These are phyloP conservation scores for Kodamaea nitidulidarum DNA, from an alignment of 805 yeast species.

Conservation along the genomic window DNA sequence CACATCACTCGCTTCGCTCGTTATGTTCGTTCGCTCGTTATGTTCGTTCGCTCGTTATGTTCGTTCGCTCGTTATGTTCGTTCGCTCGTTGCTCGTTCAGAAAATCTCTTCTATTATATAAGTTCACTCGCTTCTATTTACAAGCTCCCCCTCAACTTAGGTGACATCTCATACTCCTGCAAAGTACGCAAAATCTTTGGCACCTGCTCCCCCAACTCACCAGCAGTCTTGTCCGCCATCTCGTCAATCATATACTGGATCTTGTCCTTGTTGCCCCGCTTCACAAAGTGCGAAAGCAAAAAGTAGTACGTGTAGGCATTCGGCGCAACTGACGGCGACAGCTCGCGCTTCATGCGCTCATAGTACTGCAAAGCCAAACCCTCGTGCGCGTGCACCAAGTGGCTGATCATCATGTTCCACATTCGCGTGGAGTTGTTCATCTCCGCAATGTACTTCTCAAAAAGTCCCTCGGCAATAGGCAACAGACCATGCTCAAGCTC, in stretches of 20 bases:
- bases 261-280: slow-evolving; percentile 26
- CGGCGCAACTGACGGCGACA: slow-evolving; percentile 27
- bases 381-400: slow-evolving; percentile 29
- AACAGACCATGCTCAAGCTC: slow-evolving; percentile 42
- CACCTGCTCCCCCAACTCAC: slow-evolving; percentile 35
- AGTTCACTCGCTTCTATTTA: too few species aligned
- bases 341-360: slow-evolving; percentile 26
- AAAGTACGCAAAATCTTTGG: slow-evolving; percentile 30
- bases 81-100: too few species aligned
- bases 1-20: too few species aligned
- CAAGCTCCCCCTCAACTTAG: slow-evolving; percentile 1
- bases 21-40: too few species aligned
- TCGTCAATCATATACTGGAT: slow-evolving; percentile 38
- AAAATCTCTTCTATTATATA: too few species aligned
- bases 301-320: slow-evolving; percentile 49
- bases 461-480: slow-evolving; percentile 27
- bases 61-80: too few species aligned
- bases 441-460: slow-evolving; percentile 32
- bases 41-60: too few species aligned
- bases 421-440: slow-evolving; percentile 34
- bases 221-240: slow-evolving; percentile 25
- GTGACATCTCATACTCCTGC: slow-evolving; percentile 1
- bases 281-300: slow-evolving; percentile 38
- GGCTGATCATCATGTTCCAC: slow-evolving; percentile 39
- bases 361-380: slow-evolving; percentile 40